phyloP scores from a whole-genome alignment of 208 protist species.

The Acanthamoeba healyi region DNA sequence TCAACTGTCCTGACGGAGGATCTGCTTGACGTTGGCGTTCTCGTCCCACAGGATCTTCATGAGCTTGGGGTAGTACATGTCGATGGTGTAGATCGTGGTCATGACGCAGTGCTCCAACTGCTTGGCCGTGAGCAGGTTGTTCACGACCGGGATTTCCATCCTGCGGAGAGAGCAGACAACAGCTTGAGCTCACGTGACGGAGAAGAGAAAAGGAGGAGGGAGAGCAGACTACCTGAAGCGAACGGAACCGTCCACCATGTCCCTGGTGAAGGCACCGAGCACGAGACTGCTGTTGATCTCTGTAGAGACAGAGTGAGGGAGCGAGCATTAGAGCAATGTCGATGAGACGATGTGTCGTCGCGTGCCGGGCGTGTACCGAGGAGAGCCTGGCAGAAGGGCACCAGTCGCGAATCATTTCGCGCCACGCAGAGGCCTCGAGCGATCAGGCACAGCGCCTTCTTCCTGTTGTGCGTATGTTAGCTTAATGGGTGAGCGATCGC shows the following conservation, averaged over 20 bases:
- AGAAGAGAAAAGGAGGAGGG: not conserved
- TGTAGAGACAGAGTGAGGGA: not conserved
- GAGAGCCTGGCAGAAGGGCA: not conserved
- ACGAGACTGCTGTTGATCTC: constrained; percentile 20
- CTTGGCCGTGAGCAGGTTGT: not conserved
- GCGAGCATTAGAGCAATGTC: not conserved
- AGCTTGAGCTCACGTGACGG: not conserved
- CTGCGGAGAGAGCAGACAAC: not conserved
- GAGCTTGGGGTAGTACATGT: constrained; percentile 48
- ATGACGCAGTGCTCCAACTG: constrained; percentile 43
- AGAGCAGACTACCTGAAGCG: not conserved
- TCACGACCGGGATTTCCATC: constrained; percentile 47
- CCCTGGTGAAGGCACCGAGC: constrained; percentile 11
- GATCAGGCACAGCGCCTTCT: constrained; percentile 9
- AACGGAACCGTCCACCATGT: constrained; percentile 3
- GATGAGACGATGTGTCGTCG: not conserved
- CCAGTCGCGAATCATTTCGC: not conserved
- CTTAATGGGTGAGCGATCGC: too few species aligned
- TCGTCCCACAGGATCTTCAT: constrained; percentile 62
- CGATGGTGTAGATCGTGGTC: constrained; percentile 46
- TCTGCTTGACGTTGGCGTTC: constrained; percentile 11
- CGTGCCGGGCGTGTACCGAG: too few species aligned
- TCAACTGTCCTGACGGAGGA: not conserved
- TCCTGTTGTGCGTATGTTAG: not conserved
- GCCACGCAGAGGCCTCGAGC: not conserved